Evolutionary conservation across 2,329 filamentous ascomycete species (phyloP), one percentile per base, ranked within the genome.

Genomic region (Diaporthe sp.): DNA sequence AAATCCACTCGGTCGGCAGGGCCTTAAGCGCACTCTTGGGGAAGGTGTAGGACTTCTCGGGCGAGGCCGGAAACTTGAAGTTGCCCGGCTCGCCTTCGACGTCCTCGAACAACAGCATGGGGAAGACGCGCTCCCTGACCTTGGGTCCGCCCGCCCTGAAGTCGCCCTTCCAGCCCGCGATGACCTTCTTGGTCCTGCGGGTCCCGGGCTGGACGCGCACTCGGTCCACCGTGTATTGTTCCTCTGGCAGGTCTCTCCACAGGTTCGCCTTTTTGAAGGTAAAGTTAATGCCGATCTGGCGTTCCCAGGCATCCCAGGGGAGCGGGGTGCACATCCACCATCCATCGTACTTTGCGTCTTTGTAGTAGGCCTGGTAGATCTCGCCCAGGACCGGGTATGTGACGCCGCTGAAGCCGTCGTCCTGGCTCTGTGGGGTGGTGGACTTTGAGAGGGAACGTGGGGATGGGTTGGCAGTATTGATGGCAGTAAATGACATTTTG

Each of bases 61-160:
- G 51, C 32, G 73, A 55, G 39, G 22, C 35, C 15, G 53, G 61
- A 22, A 74, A 59, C 39, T 37, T 44, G 35, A 72, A 58, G 32
- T 63, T 47, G 9, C 59, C 59, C 7, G 61, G 59, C 32, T 58
- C 70, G 27, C 51, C 61, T 1, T 17, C n/a, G 13, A 35, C n/a
- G 61, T 74, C 73, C 13, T 74, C 73, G 27, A 74, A 74, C 53
- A 59, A 63, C 4, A 74, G 73, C 25, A 72, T 55, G 2, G 70
- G 69, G 61, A 72, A 72, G 1, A 56, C 44, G 17, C 73, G 73
- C 32, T 74, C 59, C 53, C 22, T 27, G 5, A 25, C 69, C 13
- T 69, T 37, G 4, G 61, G 53, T 0, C 61, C 7, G 44, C 8
- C n/a, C n/a, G n/a, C n/a, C n/a, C n/a, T n/a, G n/a, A n/a, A n/a